phyloP scores from a whole-genome alignment of 2,329 filamentous ascomycete genomes.

The Emmonsiellopsis sp. region DNA sequence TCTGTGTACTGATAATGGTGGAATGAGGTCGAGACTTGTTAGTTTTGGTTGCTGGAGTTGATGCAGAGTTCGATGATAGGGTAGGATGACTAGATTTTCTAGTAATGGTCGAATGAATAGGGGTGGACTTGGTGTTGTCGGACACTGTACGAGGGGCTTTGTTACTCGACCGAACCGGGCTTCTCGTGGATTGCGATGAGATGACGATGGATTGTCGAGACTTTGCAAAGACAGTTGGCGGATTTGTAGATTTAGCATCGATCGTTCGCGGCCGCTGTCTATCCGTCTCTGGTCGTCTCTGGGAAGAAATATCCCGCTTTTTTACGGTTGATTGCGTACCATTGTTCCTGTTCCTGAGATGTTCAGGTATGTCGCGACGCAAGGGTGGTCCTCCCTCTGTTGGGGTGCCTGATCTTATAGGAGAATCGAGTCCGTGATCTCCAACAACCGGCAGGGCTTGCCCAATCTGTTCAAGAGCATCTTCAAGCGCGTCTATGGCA shows the following conservation, averaged over 20 bases:
- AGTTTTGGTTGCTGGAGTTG: not conserved
- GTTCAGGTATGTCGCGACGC: not conserved
- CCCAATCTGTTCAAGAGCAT: conserved; percentile 41
- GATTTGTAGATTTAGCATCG: not conserved
- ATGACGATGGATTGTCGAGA: not conserved
- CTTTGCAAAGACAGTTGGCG: not conserved
- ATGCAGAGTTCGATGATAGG: not conserved
- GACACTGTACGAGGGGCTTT: not conserved
- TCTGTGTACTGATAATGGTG: conserved; percentile 27
- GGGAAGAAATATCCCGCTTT: not conserved
- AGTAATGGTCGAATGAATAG: not conserved
- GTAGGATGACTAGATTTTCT: conserved; percentile 2
- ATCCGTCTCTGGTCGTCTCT: not conserved
- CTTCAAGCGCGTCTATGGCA: conserved; percentile 43
- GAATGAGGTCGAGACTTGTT: not conserved
- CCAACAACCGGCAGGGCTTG: conserved; percentile 23
- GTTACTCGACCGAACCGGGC: not conserved
- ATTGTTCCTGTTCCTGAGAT: not conserved
- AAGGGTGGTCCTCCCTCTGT: not conserved
- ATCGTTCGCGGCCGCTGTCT: not conserved
- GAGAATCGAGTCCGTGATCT: conserved; percentile 18
- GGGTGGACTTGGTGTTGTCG: not conserved
- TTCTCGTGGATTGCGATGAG: not conserved
- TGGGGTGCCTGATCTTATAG: conserved; percentile 3
- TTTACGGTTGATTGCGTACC: not conserved